These are phyloP conservation scores for Aspergillus caelatus DNA, from an alignment of 2,329 filamentous ascomycete genomes.

Conservation along the genomic window DNA sequence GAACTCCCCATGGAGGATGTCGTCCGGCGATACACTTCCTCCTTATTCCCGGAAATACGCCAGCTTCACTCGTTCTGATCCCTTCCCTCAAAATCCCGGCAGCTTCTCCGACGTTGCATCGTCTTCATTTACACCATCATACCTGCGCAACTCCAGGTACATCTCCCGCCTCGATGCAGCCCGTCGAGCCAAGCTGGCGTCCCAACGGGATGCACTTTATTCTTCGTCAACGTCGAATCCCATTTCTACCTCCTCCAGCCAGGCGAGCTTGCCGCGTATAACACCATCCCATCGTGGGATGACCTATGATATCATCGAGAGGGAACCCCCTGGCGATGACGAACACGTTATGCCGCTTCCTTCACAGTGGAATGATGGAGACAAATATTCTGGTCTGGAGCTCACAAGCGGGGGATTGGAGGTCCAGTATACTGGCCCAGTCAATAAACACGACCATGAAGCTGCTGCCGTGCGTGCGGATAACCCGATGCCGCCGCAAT, in stretches of 20 bases:
- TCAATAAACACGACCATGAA: constrained; percentile 68
- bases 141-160: constrained; percentile 77
- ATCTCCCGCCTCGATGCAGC: constrained; percentile 73
- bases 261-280: constrained; percentile 60
- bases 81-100: constrained; percentile 27
- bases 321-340: constrained; percentile 62
- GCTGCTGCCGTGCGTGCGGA: constrained; percentile 82
- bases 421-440: constrained; percentile 62
- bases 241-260: constrained; percentile 60
- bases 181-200: constrained; percentile 62
- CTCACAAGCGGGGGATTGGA: constrained; percentile 73
- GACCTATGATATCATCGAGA: constrained; percentile 82
- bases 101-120: constrained; percentile 32
- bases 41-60: constrained; percentile 53
- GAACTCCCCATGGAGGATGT: constrained; percentile 51
- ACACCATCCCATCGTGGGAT: constrained; percentile 73
- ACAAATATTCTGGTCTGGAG: constrained; percentile 75
- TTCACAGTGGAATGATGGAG: constrained; percentile 76
- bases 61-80: constrained; percentile 33
- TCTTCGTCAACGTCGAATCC: constrained; percentile 51
- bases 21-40: constrained; percentile 44
- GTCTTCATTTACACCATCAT: constrained; percentile 74
- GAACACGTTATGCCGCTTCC: constrained; percentile 72
- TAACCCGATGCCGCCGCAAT: constrained; percentile 82
- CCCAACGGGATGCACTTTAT: constrained; percentile 50